Evolutionary conservation across 306 rosid species (phyloP), one percentile per base, ranked within the genome.

Genomic region (Acacia crassicarpa): DNA sequence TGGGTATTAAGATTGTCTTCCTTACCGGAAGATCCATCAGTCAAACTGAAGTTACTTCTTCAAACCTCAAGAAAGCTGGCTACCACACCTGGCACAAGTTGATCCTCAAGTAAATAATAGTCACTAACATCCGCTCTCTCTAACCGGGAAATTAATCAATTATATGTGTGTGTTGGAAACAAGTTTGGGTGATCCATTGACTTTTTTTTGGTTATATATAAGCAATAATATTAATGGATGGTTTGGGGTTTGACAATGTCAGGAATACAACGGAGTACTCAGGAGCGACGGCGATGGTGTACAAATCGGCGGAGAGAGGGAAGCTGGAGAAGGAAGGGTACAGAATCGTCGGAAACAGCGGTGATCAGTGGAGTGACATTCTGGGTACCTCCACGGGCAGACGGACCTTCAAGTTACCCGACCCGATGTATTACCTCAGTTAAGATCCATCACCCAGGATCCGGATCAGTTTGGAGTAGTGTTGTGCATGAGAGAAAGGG

Each of bases 341-440:
- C 1, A 83, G 75, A 75, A 87, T 87, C 25, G 12, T 86, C 49
- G 92, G 90, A 14, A 89, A 85, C 84, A 83, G 67, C 0, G 90
- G 90, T 0, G 92, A 89, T 51, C 90, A 89, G 59, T 89, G 92
- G 90, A 87, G 85, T 30, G 89, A 89, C 41, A 41, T 89, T 8
- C 53, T 85, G 70, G 90, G 89, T 3, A 45, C 58, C 9, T 38
- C 48, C 2, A 35, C 51, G 0, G 90, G 89, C 51, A 13, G 59
- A 0, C 73, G 90, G 67, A 89, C 90, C 30, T 89, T 89, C 82
- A 86, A 89, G 67, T 38, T 89, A 48, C 92, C 90, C 20, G 87
- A 89, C 59, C 90, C 92, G 1, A 32, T 89, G 78, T 89, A 89
- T 45, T 89, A 89, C 66, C 1, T 59, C 0, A 23, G 66, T n/a